A percentile compares a stretch with the other conserved stretches of the same genome.
Evolutionary conservation across 164 flowering plant species (phyloP).

Genomic region (Sextonia rubra): DNA sequence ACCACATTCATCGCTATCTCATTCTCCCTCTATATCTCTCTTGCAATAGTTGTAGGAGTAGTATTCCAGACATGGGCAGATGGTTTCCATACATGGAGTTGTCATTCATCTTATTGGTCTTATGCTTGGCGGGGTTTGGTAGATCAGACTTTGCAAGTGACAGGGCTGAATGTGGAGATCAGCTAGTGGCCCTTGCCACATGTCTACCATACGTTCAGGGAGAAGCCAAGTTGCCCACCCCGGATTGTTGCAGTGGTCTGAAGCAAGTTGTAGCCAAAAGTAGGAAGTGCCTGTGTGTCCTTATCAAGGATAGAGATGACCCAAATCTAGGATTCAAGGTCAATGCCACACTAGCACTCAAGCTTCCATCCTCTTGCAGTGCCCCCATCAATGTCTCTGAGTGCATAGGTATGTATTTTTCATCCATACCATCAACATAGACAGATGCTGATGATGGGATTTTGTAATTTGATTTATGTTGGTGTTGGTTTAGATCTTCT

Average conservation of each 20-base stretch:
- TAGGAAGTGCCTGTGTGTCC: constrained; percentile 59
- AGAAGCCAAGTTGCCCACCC: constrained; percentile 48
- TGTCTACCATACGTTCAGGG: constrained; percentile 70
- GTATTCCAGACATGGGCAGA: constrained; percentile 1
- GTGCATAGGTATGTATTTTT: constrained; percentile 41
- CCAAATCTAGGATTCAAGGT: constrained; percentile 59
- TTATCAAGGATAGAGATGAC: constrained; percentile 57
- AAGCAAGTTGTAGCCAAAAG: constrained; percentile 42
- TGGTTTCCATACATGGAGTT: neutral
- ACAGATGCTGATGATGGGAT: neutral
- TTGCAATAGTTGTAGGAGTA: neutral
- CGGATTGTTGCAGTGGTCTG: constrained; percentile 67
- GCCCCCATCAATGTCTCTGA: constrained; percentile 34
- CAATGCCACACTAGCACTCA: constrained; percentile 51
- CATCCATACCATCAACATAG: no score
- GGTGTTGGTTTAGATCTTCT: constrained; percentile 21
- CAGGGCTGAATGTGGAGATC: constrained; percentile 46
- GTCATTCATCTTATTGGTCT: constrained; percentile 7
- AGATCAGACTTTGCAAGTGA: constrained; percentile 44
- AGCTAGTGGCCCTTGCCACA: constrained; percentile 48
- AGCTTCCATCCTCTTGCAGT: constrained; percentile 54
- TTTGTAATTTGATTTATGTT: neutral
- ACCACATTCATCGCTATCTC: neutral
- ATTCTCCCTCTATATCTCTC: neutral
- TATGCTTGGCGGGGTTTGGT: constrained; percentile 17